Evolutionary conservation across 345 rosid genomes (phyloP), one percentile per base, ranked within the genome.

Genomic region (Hevea brasiliensis): DNA sequence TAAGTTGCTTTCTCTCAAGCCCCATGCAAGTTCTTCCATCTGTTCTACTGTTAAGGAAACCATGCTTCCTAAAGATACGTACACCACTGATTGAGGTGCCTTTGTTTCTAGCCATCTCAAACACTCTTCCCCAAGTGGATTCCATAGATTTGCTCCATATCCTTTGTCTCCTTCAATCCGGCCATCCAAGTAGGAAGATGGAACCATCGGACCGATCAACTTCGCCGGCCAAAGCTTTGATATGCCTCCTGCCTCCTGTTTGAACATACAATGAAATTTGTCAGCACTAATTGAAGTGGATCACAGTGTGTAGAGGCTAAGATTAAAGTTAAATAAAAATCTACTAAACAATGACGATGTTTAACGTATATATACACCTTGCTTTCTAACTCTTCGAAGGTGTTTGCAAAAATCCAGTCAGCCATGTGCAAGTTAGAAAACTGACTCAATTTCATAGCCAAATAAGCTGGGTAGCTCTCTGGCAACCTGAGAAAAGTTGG

Each of bases 161-260:
- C 82, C 88, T 66, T 57, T 71, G 77, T 92, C 94, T 5, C 72
- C 85, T 64, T 81, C 78, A 24, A 87, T 84, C 32, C 87, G 61
- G 3, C 78, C 83, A 21, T 87, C 94, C 17, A 87, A 63, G 58
- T 88, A 89, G 0, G 84, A 81, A 0, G 89, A 87, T 26, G 97
- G 97, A 21, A 88, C 84, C 97, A 88, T 85, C 0, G 93, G 97
- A 27, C 94, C 97, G 0, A 92, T 87, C 77, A 89, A 71, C 66
- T 86, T 88, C n/a, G 77, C 91, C 0, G 74, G 88, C 87, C 91
- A 88, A 13, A 85, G 77, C 61, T 79, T 81, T 1, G 83, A 74
- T 53, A 84, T 78, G 12, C 78, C 78, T 76, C 12, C 74, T 41
- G 78, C 88, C 62, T 82, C 86, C 87, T 87, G 70, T 75, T 63